Evolutionary conservation across 1,139 yeast species (phyloP), one percentile per base, ranked within the genome.

Genomic region (Sporopachydermia cereana): DNA sequence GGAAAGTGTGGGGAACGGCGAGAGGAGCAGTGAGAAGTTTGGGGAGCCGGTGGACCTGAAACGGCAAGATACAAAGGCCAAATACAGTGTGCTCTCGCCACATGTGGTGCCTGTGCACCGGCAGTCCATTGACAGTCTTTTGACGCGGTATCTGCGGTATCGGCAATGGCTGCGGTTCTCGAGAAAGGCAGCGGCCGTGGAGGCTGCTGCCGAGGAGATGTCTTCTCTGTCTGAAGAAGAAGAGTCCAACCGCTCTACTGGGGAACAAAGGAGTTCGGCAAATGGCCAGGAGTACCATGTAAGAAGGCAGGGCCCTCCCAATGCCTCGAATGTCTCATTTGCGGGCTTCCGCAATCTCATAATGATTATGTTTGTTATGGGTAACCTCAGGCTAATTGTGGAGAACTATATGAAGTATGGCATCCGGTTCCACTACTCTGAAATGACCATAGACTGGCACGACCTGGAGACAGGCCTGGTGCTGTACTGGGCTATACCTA

Each of bases 291-390:
- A n/a, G 17, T 12, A 12, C 12, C 12, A 27, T 27, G 30, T 12
- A n/a, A 34, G n/a, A n/a, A 34, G n/a, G 17, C 18, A 34, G 5
- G 9, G 5, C 9, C 39, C 39, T 7, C 39, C 12, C 9, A 34
- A 34, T n/a, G 39, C n/a, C 9, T 20, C 18, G n/a, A 7, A 34
- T 34, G 39, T 48, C n/a, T 49, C 51, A 14, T 25, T 46, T 45
- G 55, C 61, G 2, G 72, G 72, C 20, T 62, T 68, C 51, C 62
- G 62, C 43, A 68, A 68, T 49, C 53, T 68, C 36, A 59, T 64
- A 16, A 57, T 66, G 60, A 61, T 68, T 17, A 56, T 65, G 2
- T 55, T 68, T 43, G 54, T 60, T 22, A 57, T 60, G 25, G 66
- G 70, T 29, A 67, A 67, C 45, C 49, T 66, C 34, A 61, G 71